A percentile compares a stretch with the other conserved stretches of the same genome.
phyloP scores from a whole-genome alignment of 148 eudicot species.

The Chenopodium berlandieri region DNA sequence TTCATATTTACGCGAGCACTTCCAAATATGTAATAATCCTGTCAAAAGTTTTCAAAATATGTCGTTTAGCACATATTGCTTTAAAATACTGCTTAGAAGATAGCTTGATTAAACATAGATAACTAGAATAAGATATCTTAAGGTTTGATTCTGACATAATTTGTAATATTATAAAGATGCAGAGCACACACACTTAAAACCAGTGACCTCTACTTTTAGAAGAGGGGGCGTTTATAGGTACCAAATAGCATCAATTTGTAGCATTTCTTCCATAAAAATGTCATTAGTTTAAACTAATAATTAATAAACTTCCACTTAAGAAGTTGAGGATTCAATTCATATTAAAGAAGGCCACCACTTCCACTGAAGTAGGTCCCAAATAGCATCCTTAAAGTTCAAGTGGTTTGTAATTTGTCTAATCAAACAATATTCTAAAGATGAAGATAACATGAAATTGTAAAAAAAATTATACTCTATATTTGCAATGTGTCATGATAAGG shows the following conservation, averaged over 20 bases:
- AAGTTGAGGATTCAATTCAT: not conserved
- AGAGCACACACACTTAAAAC: not conserved
- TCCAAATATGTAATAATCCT: not conserved
- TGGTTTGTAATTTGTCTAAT: slow-evolving; percentile 22
- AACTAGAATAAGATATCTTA: slow-evolving; percentile 4
- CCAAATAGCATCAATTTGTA: slow-evolving; percentile 2
- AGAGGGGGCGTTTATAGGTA: not conserved
- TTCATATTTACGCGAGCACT: not conserved
- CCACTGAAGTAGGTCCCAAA: slow-evolving; percentile 23
- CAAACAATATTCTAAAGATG: slow-evolving; percentile 11
- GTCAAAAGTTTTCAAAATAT: not conserved
- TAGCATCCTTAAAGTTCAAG: slow-evolving; percentile 9
- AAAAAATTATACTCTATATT: not conserved
- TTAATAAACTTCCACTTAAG: slow-evolving; percentile 3
- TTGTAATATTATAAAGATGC: not conserved
- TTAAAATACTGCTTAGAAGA: not conserved
- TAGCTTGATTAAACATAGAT: not conserved
- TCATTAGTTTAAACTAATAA: not conserved
- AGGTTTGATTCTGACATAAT: not conserved
- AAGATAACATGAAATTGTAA: slow-evolving; percentile 16
- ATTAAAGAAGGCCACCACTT: slow-evolving; percentile 14
- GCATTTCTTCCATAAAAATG: not conserved
- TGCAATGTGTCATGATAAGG: slow-evolving; percentile 30
- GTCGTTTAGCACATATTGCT: not conserved
- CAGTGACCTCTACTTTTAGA: slow-evolving; percentile 6